These are phyloP conservation scores for Chalciporus sp. DNA, from an alignment of 1,284 basidiomycete species.

Conservation along the genomic window DNA sequence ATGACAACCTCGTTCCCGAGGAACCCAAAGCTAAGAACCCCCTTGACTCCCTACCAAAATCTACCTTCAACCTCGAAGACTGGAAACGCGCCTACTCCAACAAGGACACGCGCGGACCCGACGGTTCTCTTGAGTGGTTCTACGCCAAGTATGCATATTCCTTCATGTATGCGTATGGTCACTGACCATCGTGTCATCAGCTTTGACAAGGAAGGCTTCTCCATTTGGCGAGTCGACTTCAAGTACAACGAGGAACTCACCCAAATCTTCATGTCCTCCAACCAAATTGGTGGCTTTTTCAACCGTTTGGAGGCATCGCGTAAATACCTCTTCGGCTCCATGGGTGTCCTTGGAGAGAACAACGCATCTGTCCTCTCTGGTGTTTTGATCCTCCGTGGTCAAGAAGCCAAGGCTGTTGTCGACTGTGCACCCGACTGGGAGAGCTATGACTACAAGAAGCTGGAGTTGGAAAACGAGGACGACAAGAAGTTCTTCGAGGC, in stretches of 20 bases:
- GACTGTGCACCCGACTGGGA: slow-evolving; percentile 92
- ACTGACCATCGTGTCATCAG: slow-evolving; percentile 45
- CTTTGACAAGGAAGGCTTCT: slow-evolving; percentile 91
- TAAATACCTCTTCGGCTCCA: slow-evolving; percentile 93
- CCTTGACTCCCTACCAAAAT: slow-evolving; percentile 90
- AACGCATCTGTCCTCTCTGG: slow-evolving; percentile 83
- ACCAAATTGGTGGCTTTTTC: slow-evolving; percentile 94
- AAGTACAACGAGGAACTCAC: slow-evolving; percentile 97
- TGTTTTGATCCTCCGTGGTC: slow-evolving; percentile 81
- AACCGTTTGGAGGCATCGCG: slow-evolving; percentile 93
- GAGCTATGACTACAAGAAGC: slow-evolving; percentile 80
- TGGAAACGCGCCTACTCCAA: slow-evolving; percentile 99
- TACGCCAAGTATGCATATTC: slow-evolving; percentile 72
- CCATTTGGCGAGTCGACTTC: slow-evolving; percentile 91
- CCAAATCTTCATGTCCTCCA: slow-evolving; percentile 89
- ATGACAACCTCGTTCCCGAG: slow-evolving; percentile 60
- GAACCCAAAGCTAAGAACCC: slow-evolving; percentile 92
- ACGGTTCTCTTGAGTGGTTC: slow-evolving; percentile 84
- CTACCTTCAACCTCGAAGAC: slow-evolving; percentile 93
- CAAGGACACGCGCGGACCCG: slow-evolving; percentile 86
- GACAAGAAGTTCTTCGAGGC: slow-evolving; percentile 91
- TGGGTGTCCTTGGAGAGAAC: slow-evolving; percentile 85
- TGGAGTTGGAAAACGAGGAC: slow-evolving; percentile 66
- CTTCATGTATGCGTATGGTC: slow-evolving; percentile 5
- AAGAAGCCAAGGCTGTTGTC: slow-evolving; percentile 69